phyloP scores from a whole-genome alignment of 805 yeast genomes.

The Scheffersomyces amazonensis region DNA sequence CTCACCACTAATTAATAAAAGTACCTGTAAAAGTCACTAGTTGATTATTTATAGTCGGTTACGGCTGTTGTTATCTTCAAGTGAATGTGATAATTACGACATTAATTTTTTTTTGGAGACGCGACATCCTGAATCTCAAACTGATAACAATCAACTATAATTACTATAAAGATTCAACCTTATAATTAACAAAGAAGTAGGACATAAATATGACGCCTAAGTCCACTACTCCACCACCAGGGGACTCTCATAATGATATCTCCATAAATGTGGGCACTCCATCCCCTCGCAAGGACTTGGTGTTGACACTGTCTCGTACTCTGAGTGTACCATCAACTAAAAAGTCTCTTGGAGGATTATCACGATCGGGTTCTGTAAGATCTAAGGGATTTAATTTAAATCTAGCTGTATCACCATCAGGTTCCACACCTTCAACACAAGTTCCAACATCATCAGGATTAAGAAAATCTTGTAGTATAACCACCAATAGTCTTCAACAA shows the following conservation, averaged over 20 bases:
- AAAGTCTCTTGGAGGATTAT: neutral
- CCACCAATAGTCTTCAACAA: neutral
- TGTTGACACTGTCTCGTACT: no score
- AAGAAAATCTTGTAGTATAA: neutral
- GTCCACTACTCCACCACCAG: conserved; percentile 17
- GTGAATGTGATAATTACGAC: no score
- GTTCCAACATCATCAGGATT: neutral
- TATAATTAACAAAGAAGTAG: no score
- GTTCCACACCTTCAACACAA: conserved; percentile 6
- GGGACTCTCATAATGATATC: neutral
- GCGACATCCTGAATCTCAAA: no score
- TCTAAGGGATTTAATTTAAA: conserved; percentile 32
- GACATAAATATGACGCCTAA: neutral
- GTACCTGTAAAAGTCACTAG: no score
- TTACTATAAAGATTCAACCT: no score
- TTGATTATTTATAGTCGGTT: no score
- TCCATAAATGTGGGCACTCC: neutral
- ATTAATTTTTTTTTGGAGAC: no score
- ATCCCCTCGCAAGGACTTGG: no score
- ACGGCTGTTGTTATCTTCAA: no score
- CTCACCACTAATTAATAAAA: no score
- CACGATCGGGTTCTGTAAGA: conserved; percentile 8
- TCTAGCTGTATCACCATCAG: conserved; percentile 31
- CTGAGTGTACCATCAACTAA: conserved; percentile 1
- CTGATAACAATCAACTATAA: no score